phyloP scores from a whole-genome alignment of 495 filamentous ascomycete species.

The Trichoderma asperelloides region DNA sequence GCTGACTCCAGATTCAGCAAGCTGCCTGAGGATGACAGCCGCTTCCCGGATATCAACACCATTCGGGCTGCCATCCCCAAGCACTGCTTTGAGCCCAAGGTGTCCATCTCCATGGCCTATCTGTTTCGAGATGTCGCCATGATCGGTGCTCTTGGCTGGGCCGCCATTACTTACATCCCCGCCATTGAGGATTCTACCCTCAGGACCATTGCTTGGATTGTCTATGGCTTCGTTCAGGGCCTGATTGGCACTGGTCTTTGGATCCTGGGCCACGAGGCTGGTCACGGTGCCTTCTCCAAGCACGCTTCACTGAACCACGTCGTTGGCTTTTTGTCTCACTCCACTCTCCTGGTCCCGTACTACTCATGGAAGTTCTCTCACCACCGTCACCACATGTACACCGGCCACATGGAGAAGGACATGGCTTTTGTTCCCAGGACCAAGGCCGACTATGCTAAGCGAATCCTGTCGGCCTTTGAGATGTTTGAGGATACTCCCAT shows the following conservation, averaged over 20 bases:
- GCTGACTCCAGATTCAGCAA: neutral
- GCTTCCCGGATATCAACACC: conserved; percentile 44
- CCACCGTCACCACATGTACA: conserved; percentile 60
- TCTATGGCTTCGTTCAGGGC: conserved; percentile 56
- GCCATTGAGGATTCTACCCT: conserved; percentile 38
- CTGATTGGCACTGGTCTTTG: conserved; percentile 60
- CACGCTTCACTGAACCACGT: conserved; percentile 53
- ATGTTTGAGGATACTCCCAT: conserved; percentile 51
- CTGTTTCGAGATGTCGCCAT: conserved; percentile 50
- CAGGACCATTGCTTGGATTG: conserved; percentile 42
- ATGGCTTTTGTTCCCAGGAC: conserved; percentile 50
- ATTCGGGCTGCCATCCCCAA: conserved; percentile 60
- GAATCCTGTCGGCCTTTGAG: conserved; percentile 28
- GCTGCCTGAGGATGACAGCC: neutral
- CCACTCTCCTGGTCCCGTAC: conserved; percentile 58
- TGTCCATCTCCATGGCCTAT: conserved; percentile 46
- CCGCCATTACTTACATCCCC: conserved; percentile 43
- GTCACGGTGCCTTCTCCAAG: conserved; percentile 62
- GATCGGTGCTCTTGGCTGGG: conserved; percentile 44
- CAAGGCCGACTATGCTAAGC: conserved; percentile 27
- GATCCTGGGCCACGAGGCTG: conserved; percentile 68
- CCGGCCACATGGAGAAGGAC: conserved; percentile 50
- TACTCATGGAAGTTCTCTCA: conserved; percentile 73
- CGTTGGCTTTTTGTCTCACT: conserved; percentile 60
- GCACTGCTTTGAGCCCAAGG: conserved; percentile 59